Base-by-base conservation (phyloP, 257 asterid species). In the Plantago elongata region DNA sequence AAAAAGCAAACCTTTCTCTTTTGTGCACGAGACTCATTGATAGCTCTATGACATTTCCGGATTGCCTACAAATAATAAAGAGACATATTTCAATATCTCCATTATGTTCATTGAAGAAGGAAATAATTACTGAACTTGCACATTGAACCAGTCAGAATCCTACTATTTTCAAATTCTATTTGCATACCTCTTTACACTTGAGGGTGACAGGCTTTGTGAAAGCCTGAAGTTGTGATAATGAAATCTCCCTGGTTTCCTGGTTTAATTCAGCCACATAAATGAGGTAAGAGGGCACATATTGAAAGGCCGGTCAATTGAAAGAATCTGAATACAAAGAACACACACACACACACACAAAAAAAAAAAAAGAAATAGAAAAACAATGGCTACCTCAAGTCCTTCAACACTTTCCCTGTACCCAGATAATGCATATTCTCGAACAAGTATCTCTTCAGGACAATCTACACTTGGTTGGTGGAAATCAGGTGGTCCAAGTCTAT, bases 401-500 rank as follows among this genome's bases (percentile, higher is more conserved):
- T 89, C 95, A 71, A 87, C 90, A 5, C 90, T 81, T 80, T 85
- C 99, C 80, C 78, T 81, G 79, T 89, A 93, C 66, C 97, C 99
- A 76, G 79, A 60, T 65, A 79, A 95, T 55, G 74, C 93, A 90
- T 89, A 90, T 17, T 85, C 99, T 38, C 73, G 77, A 64, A 84
- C 84, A 65, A 94, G 89, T 45, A 88, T 83, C 86, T 94, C 99
- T 78, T 94, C 99, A 4, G 84, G 93, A 74, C 99, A 90, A 77
- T 66, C 81, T 61, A 93, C 83, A 69, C 95, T 78, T 71, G 71
- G 99, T 0, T 95, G 92, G 77, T 82, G 89, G 74, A 80, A 87
- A 68, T 94, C 99, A 64, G 99, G 99, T 42, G 95, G 93, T 67
- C 95, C 97, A 69, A 94, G 96, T 66, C 99, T 94, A 84, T 37